Base-by-base conservation (phyloP, 441 rosid genomes). In the Populus tomentosa region DNA sequence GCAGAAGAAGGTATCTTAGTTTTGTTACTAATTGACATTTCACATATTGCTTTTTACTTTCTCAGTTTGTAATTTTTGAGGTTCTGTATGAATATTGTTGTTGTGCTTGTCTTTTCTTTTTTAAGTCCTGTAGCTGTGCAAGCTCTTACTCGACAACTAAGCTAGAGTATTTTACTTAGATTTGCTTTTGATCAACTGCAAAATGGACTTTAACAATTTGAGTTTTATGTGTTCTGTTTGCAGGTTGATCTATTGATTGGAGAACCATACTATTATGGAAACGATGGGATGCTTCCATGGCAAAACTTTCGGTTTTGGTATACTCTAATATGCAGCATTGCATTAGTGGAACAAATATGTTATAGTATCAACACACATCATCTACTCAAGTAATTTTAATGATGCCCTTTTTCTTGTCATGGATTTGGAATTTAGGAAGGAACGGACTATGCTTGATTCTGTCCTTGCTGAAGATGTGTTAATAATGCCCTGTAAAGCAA, bases 281-380 rank as follows among this genome's bases (percentile, higher is more conserved):
- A 84, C 80, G 98, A 94, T 72, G 89, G 90, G 81, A 83, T 84
- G 84, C 98, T 96, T 82, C 99, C 97, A 9, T 96, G 98, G 98
- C 92, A 91, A 78, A 90, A 90, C 86, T 89, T 96, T 73, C 96
- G 97, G 50, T 96, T 96, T 86, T 96, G 99, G 99, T 96, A 86
- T n/a, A 73, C 81, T 63, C 53, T 68, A 53, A 46, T 68, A 74
- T 71, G 80, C 42, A 18, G 16, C 9, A 20, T 67, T 61, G 36
- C 33, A 24, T 26, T 9, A 74, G 24, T 40, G 11, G 10, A 10
- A 67, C 71, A 66, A 6, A 72, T 75, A 42, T 61, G 65, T 35
- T 38, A 61, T 69, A 21, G 24, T 73, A 46, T 46, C 10, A 28
- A n/a, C 38, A 5, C 28, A 30, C 35, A 24, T 35, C 53, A 10